Base-by-base conservation (phyloP, 805 yeast genomes). In the Kluyveromyces dobzhanskii region DNA sequence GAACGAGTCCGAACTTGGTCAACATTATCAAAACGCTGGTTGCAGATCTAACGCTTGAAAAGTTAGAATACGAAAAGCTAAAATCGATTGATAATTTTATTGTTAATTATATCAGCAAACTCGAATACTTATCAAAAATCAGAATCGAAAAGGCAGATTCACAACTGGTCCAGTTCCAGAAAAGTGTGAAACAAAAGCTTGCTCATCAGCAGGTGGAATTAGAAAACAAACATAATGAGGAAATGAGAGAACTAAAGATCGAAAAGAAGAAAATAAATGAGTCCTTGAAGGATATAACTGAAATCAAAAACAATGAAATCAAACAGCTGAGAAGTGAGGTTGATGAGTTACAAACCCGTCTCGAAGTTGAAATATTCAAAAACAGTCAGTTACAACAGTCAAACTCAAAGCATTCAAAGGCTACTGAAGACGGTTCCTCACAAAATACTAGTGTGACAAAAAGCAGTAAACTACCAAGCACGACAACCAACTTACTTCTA, bases 11-110 rank as follows among this genome's bases (percentile, higher is more conserved):
- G 1, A 71, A 66, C 32, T 59, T 81, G 39, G 78, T 77, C 28
- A 70, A 70, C 37, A 68, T 80, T 4, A 70, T 82, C 7, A 70
- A 73, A 40, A 58, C 70, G 16, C 57, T 84, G 29, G 68, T 78
- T 1, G 62, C 71, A 21, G 76, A 76, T 39, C 60, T 83, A 14
- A 69, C 76, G 37, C 66, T 72, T 45, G 76, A 77, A 40, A 78
- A 73, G 47, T 66, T 76, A 38, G 82, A 81, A 48, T 76, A 70
- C 46, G 65, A 73, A 45, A 69, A 76, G 41, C 55, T 81, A 39
- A 62, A 64, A 32, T 69, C 80, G 9, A 62, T 83, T 30, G 76
- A 75, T 26, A 63, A 59, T 17, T 81, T 79, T 47, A 54, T 82
- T 42, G 59, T 61, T 31, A 70, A 68, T 42, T 83, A 77, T 48